Percentiles rank a stretch among this genome's conserved stretches.
These are phyloP conservation scores for Schizochytrium sp. DNA, from an alignment of 108 stramenopile species.

Conservation along the genomic window DNA sequence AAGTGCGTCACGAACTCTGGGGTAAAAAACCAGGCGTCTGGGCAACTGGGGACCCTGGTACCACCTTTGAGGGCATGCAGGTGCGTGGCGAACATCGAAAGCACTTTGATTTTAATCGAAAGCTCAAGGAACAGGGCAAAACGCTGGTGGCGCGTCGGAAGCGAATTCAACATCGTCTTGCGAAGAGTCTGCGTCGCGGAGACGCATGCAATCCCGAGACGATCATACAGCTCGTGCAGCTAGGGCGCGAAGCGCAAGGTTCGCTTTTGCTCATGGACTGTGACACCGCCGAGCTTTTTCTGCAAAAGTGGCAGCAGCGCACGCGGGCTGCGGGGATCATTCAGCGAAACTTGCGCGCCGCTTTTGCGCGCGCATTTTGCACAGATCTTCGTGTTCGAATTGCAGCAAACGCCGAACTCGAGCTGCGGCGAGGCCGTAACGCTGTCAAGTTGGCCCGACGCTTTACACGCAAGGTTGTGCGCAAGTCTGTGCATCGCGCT, in stretches of 20 bases:
- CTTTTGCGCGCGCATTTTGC: background rate
- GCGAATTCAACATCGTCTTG: background rate
- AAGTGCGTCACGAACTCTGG: background rate
- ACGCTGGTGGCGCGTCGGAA: background rate
- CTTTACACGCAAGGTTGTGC: background rate
- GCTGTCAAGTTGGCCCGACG: background rate
- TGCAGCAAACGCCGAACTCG: background rate
- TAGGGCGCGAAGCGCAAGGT: background rate
- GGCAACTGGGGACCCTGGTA: background rate
- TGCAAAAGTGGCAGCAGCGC: background rate
- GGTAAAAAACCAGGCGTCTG: background rate
- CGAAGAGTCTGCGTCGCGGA: background rate
- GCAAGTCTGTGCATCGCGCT: background rate
- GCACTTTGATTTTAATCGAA: background rate
- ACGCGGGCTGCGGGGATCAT: background rate
- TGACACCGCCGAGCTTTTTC: background rate
- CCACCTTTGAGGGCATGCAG: background rate
- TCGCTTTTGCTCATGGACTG: background rate
- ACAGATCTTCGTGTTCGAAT: background rate
- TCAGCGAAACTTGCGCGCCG: background rate
- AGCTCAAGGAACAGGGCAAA: conserved; percentile 9
- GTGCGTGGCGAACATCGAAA: background rate
- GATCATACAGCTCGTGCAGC: background rate
- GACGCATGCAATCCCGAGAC: background rate
- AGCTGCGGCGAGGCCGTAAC: background rate